Evolutionary conservation across 306 rosid species (phyloP).

Genomic region (Pyrus bretschneideri): DNA sequence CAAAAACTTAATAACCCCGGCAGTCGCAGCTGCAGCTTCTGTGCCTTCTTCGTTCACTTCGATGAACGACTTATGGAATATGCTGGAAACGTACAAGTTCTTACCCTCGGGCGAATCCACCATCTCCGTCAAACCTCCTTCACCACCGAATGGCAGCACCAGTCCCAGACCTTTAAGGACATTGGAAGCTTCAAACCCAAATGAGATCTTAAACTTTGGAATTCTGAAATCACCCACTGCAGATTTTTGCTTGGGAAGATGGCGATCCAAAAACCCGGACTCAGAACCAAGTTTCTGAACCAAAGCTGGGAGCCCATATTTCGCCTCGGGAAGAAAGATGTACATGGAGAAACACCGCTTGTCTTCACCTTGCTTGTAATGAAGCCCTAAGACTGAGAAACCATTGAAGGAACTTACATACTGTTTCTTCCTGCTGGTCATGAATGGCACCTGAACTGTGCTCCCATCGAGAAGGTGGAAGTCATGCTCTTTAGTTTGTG

Average conservation of each 20-base stretch:
- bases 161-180: conserved; percentile 53
- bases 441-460: conserved; percentile 59
- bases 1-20: conserved; percentile 8
- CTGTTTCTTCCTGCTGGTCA: conserved; percentile 57
- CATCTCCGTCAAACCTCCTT: conserved; percentile 59
- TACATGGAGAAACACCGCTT: conserved; percentile 59
- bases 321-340: conserved; percentile 63
- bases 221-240: conserved; percentile 58
- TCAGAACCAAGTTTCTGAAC: conserved; percentile 47
- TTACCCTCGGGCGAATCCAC: conserved; percentile 45
- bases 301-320: conserved; percentile 58
- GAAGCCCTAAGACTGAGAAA: conserved; percentile 67
- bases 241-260: conserved; percentile 33
- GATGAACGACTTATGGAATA: conserved; percentile 59
- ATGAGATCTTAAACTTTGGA: conserved; percentile 69
- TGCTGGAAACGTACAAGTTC: conserved; percentile 42
- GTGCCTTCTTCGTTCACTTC: conserved; percentile 89
- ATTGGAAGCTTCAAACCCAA: conserved; percentile 45
- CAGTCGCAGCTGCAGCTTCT: conserved; percentile 68
- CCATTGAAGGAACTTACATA: conserved; percentile 38
- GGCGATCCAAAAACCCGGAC: conserved; percentile 43
- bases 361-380: conserved; percentile 57
- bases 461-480: conserved; percentile 57
- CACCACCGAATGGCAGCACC: conserved; percentile 49
- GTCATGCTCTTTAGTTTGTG: conserved; percentile 40